Evolutionary conservation across 2,329 filamentous ascomycete species (phyloP).

Genomic region (Neopestalotiopsis clavispora): DNA sequence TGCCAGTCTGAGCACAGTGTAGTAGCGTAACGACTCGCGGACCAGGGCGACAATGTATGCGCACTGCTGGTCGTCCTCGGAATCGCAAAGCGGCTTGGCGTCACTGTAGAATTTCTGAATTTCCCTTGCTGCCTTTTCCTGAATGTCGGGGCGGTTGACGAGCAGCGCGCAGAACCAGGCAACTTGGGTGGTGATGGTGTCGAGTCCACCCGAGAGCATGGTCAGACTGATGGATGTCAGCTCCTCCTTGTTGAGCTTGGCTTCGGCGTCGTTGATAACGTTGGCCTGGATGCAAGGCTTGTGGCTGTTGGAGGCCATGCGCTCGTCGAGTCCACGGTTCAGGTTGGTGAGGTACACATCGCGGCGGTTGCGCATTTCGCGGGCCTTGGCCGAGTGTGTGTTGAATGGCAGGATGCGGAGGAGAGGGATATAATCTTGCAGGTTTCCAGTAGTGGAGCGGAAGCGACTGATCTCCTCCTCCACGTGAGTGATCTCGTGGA

Average conservation of each 20-base stretch:
- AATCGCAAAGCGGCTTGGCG: conserved; percentile 69
- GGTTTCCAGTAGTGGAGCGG: conserved; percentile 80
- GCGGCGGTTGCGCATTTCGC: conserved; percentile 67
- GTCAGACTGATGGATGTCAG: conserved; percentile 82
- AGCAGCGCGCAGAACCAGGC: conserved; percentile 82
- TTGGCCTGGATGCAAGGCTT: conserved; percentile 47
- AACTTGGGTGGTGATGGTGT: conserved; percentile 80
- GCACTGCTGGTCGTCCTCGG: conserved; percentile 67
- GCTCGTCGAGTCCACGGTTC: conserved; percentile 59
- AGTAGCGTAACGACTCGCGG: conserved; percentile 65
- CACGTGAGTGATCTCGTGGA: conserved; percentile 76
- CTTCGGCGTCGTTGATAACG: conserved; percentile 44
- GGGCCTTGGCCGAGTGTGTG: conserved; percentile 51
- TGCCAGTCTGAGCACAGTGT: conserved; percentile 65
- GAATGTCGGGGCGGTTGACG: conserved; percentile 69
- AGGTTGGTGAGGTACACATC: conserved; percentile 72
- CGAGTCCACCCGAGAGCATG: conserved; percentile 81
- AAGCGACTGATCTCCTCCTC: conserved; percentile 79
- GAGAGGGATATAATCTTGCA: conserved; percentile 81
- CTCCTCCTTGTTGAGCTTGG: conserved; percentile 58
- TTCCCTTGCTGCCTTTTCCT: conserved; percentile 70
- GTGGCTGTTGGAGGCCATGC: conserved; percentile 44
- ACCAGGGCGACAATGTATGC: conserved; percentile 66
- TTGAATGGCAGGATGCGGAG: conserved; percentile 62
- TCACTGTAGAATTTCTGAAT: conserved; percentile 50